Conservation (phyloP, 768 basidiomycete genomes). For the Lactarius quietus region DNA sequence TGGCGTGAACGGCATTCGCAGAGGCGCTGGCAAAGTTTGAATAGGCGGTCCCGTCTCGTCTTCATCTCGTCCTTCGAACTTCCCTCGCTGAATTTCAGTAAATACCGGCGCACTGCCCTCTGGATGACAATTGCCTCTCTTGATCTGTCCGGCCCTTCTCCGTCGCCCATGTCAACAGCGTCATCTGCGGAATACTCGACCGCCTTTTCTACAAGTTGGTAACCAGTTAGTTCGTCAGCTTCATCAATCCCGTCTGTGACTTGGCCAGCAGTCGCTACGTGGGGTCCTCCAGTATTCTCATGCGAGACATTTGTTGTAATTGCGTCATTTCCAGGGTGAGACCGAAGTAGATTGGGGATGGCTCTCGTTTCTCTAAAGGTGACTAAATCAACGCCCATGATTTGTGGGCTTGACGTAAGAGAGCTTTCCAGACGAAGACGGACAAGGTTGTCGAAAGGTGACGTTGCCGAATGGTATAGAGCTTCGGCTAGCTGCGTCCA, state of each 20-base stretch:
- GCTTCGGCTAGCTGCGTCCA: not conserved
- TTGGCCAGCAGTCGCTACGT: not conserved
- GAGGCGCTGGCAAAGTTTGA: constrained; percentile 11
- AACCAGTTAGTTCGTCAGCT: not conserved
- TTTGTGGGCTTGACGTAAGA: not conserved
- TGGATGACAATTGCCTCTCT: constrained; percentile 1
- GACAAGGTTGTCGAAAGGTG: constrained; percentile 14
- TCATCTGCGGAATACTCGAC: constrained; percentile 8
- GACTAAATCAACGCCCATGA: not conserved
- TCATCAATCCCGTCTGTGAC: not conserved
- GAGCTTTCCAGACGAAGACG: not conserved
- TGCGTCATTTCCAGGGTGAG: not conserved
- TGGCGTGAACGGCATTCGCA: not conserved
- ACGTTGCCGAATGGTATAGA: constrained; percentile 8
- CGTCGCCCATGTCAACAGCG: not conserved
- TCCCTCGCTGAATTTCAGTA: not conserved
- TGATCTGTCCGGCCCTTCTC: constrained; percentile 7
- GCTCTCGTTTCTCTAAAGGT: not conserved
- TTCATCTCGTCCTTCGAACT: not conserved
- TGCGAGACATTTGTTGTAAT: not conserved
- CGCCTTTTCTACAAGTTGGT: not conserved
- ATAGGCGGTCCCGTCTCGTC: constrained; percentile 3
- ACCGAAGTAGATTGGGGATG: not conserved
- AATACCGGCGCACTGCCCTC: constrained; percentile 4
- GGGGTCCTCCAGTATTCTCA: not conserved